phyloP scores from a whole-genome alignment of 305 asterid species.

The Fraxinus albicans region DNA sequence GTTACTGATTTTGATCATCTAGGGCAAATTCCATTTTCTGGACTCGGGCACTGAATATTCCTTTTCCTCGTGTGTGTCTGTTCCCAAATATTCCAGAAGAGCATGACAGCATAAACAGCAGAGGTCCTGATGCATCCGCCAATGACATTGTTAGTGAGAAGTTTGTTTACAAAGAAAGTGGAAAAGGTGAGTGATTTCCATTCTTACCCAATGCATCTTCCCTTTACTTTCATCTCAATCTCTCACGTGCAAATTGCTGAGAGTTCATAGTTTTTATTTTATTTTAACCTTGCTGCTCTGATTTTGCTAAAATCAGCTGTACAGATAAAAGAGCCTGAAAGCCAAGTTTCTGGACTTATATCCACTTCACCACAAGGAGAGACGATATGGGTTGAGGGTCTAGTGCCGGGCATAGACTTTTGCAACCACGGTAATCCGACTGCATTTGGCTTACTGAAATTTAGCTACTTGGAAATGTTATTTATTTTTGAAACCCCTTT shows the following conservation, averaged over 20 bases:
- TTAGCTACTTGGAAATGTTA: background rate
- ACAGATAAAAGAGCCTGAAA: constrained; percentile 31
- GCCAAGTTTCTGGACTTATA: constrained; percentile 44
- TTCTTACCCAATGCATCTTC: constrained; percentile 12
- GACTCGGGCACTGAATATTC: constrained; percentile 92
- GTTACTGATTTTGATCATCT: constrained; percentile 32
- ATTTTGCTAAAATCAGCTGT: constrained; percentile 33
- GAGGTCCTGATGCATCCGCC: constrained; percentile 27
- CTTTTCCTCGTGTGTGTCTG: constrained; percentile 60
- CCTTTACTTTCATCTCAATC: constrained; percentile 10
- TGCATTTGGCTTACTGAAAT: background rate
- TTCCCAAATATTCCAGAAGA: constrained; percentile 44
- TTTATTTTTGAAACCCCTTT: background rate
- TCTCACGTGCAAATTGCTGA: constrained; percentile 16
- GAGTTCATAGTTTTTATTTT: background rate
- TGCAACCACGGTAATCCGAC: constrained; percentile 86
- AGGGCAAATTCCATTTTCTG: constrained; percentile 98
- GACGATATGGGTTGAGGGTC: constrained; percentile 81
- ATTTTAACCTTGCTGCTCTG: constrained; percentile 7
- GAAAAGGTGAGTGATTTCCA: constrained; percentile 37
- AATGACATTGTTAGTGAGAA: constrained; percentile 37
- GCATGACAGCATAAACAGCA: constrained; percentile 28
- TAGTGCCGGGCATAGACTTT: constrained; percentile 95
- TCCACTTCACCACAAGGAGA: constrained; percentile 49
- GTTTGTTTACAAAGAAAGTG: constrained; percentile 37